phyloP scores from a whole-genome alignment of 345 rosid species.

The Rhodamnia rubescens region DNA sequence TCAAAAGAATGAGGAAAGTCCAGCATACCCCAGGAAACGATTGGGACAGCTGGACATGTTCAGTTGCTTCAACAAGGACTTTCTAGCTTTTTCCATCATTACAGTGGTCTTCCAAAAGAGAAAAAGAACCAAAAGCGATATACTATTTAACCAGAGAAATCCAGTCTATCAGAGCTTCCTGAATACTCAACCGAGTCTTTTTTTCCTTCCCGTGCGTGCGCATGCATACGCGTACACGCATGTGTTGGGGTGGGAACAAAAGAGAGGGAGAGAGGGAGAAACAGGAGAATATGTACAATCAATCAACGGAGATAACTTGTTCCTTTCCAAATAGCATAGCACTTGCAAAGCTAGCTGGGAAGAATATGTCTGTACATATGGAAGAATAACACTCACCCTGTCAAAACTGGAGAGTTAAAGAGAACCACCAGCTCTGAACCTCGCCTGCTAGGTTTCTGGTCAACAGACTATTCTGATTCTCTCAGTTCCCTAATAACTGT shows the following conservation, averaged over 20 bases:
- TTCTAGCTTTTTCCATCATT: no score
- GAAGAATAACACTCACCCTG: background rate
- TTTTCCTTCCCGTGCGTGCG: background rate
- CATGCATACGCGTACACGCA: no score
- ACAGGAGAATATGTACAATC: background rate
- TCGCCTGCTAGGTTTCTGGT: background rate
- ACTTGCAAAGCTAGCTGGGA: background rate
- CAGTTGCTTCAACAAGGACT: background rate
- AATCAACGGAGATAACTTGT: background rate
- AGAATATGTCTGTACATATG: background rate
- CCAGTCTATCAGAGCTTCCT: background rate
- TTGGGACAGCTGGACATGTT: background rate
- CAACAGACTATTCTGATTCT: background rate
- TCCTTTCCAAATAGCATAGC: background rate
- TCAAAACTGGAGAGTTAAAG: background rate
- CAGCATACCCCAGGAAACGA: background rate
- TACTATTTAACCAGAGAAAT: background rate
- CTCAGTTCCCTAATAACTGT: background rate
- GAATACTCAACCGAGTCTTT: background rate
- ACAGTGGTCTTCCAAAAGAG: background rate
- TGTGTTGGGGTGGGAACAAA: background rate
- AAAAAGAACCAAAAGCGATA: background rate
- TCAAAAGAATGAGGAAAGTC: background rate
- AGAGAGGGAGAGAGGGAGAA: background rate
- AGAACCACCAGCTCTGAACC: background rate